Percentiles rank a stretch among this genome's conserved stretches.
These are phyloP conservation scores for Trichaptum fuscoviolaceum DNA, from an alignment of 768 basidiomycete species.

Conservation along the genomic window DNA sequence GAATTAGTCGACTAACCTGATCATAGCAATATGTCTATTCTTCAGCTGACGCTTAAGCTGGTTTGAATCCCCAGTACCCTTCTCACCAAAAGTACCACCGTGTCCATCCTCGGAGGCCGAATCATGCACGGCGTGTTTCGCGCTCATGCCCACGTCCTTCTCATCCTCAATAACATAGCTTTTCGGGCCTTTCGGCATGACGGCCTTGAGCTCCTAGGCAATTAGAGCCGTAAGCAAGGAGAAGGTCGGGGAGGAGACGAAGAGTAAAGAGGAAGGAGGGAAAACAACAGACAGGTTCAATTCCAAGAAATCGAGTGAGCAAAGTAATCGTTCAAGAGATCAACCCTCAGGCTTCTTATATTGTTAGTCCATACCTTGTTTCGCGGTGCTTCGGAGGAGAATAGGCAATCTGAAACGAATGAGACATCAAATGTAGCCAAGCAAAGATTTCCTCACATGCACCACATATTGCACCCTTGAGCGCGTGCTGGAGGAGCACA, in stretches of 20 bases:
- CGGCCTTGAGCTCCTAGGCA: too few species aligned
- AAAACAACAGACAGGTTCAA: too few species aligned
- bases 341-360: too few species aligned
- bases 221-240: neutral
- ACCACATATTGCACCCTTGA: neutral
- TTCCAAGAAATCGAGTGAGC: too few species aligned
- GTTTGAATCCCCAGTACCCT: neutral
- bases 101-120: neutral
- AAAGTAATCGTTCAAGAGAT: too few species aligned
- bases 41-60: slow-evolving; percentile 57
- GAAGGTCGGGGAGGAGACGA: neutral
- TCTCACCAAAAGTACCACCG: neutral
- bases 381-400: too few species aligned
- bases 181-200: neutral
- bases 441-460: neutral
- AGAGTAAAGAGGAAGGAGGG: too few species aligned
- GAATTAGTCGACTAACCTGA: slow-evolving; percentile 40
- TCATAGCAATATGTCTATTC: slow-evolving; percentile 80
- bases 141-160: neutral
- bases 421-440: neutral
- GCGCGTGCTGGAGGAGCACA: neutral
- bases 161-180: neutral
- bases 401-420: neutral
- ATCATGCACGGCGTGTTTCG: neutral
- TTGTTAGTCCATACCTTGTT: neutral